Percentiles rank a stretch among this genome's conserved stretches.
These are phyloP conservation scores for Leucogyrophana mollusca DNA, from an alignment of 768 basidiomycete genomes.

Conservation along the genomic window DNA sequence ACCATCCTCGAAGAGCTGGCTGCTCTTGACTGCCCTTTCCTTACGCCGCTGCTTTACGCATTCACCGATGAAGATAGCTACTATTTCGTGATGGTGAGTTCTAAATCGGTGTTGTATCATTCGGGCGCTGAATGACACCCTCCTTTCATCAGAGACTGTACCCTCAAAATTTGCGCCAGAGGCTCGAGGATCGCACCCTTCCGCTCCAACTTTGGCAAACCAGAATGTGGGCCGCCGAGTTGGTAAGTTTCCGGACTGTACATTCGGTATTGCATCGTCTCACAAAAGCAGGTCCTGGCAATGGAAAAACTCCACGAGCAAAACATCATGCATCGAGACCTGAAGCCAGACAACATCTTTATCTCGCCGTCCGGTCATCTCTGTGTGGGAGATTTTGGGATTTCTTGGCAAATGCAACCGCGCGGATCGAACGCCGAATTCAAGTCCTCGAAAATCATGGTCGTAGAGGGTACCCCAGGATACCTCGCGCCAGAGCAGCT, in stretches of 20 bases:
- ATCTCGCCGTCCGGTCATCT: slow-evolving; percentile 16
- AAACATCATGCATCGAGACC: slow-evolving; percentile 14
- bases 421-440: no score
- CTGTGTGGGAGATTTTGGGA: slow-evolving; percentile 15
- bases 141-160: not conserved
- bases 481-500: slow-evolving; percentile 14
- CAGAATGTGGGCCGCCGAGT: slow-evolving; percentile 3
- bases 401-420: slow-evolving; percentile 1
- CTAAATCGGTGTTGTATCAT: slow-evolving; percentile 26
- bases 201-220: not conserved
- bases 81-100: slow-evolving; percentile 24
- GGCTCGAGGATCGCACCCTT: slow-evolving; percentile 43
- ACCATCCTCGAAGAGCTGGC: slow-evolving; percentile 12
- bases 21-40: slow-evolving; percentile 1
- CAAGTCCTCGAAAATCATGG: not conserved
- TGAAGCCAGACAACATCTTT: slow-evolving; percentile 16
- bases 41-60: slow-evolving; percentile 11
- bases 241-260: not conserved
- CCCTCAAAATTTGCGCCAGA: slow-evolving; percentile 25
- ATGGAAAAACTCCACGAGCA: slow-evolving; percentile 10
- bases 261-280: not conserved
- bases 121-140: slow-evolving; percentile 41
- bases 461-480: not conserved
- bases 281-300: slow-evolving; percentile 6
- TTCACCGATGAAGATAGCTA: slow-evolving; percentile 23